Evolutionary conservation across 2,329 filamentous ascomycete species (phyloP).

Genomic region (Colletotrichum lini): DNA sequence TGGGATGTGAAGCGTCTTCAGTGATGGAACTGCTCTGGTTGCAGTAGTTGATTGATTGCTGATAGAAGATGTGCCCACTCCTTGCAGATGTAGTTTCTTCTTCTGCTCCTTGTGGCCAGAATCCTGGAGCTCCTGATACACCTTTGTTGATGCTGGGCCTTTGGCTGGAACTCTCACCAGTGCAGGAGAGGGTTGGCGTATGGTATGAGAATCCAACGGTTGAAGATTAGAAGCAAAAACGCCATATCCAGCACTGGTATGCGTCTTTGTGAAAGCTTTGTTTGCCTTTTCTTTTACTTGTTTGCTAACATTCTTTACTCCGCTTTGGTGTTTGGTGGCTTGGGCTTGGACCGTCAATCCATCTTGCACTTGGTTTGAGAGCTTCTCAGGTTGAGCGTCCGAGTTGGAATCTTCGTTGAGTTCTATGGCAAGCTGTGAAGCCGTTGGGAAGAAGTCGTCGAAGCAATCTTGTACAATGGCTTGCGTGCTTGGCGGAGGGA

Average conservation of each 20-base stretch:
- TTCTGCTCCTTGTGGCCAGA: neutral
- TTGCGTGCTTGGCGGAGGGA: conserved; percentile 63
- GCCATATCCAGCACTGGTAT: neutral
- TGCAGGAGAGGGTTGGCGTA: neutral
- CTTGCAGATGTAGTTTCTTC: too few species aligned
- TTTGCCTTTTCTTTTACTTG: neutral
- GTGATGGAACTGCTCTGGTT: neutral
- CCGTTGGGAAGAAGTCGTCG: conserved; percentile 70
- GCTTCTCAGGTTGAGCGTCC: neutral
- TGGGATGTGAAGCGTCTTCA: neutral
- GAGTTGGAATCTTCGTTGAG: conserved; percentile 57
- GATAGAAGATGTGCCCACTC: neutral
- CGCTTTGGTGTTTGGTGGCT: neutral
- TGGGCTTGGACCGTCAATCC: neutral
- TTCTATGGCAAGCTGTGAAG: conserved; percentile 69
- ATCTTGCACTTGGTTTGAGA: neutral
- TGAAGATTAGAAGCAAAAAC: too few species aligned
- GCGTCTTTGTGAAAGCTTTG: neutral
- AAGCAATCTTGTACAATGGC: conserved; percentile 64
- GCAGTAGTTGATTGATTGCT: neutral
- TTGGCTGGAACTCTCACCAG: neutral
- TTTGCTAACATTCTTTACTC: neutral
- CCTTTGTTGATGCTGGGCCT: neutral
- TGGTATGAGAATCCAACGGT: neutral
- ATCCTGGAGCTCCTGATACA: neutral